Evolutionary conservation across 1,139 yeast genomes (phyloP).

Genomic region (Zhuliangozyma blackwelliae): DNA sequence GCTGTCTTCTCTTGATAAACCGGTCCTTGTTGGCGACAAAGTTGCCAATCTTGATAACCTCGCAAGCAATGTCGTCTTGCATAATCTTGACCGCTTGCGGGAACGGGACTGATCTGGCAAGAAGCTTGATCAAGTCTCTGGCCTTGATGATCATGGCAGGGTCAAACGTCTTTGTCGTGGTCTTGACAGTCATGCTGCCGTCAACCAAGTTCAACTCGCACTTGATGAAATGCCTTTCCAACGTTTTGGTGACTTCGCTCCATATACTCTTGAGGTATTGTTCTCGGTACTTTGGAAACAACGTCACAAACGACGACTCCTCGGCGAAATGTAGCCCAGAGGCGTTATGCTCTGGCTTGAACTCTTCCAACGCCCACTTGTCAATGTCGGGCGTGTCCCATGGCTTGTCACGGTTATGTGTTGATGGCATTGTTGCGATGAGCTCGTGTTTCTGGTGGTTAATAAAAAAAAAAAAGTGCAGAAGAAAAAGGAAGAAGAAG

Average conservation of each 20-base stretch:
- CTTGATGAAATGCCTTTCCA: conserved; percentile 68
- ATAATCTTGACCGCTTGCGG: conserved; percentile 93
- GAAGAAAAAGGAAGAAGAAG: too few species aligned
- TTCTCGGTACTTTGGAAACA: conserved; percentile 96
- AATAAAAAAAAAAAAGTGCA: too few species aligned
- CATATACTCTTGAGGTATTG: conserved; percentile 82
- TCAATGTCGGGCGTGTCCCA: conserved; percentile 97
- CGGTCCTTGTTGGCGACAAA: conserved; percentile 87
- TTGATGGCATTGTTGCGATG: conserved; percentile 63
- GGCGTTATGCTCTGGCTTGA: conserved; percentile 83
- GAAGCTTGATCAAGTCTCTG: conserved; percentile 85
- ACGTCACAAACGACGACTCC: conserved; percentile 90
- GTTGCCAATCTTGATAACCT: conserved; percentile 91
- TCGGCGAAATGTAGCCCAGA: conserved; percentile 87
- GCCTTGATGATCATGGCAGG: conserved; percentile 94
- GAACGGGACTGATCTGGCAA: conserved; percentile 95
- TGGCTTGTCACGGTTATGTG: conserved; percentile 91
- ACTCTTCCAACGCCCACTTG: conserved; percentile 88
- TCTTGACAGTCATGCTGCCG: conserved; percentile 95
- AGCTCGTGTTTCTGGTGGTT: too few species aligned
- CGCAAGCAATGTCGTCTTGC: conserved; percentile 93
- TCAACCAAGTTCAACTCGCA: conserved; percentile 89
- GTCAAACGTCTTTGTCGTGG: conserved; percentile 92
- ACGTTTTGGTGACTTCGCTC: conserved; percentile 84
- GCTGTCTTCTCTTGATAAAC: conserved; percentile 91